Evolutionary conservation across 352 stramenopile genomes (phyloP), one percentile per base, ranked within the genome.

Genomic region (Pythium apleroticum): DNA sequence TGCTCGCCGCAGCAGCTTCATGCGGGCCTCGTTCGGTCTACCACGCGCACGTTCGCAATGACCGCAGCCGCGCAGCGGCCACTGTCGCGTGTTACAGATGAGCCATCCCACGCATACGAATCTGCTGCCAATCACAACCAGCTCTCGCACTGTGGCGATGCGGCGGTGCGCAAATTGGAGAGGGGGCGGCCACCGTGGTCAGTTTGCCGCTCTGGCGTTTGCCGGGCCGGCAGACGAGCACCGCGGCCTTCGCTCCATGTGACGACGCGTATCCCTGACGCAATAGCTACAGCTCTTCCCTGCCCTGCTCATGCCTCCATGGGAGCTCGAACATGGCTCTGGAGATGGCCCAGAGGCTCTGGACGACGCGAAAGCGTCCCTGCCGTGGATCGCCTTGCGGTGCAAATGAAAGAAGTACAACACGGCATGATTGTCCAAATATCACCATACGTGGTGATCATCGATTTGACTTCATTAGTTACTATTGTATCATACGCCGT

Each of bases 1-100:
- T 10, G 30, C 30, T 35, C 30, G 30, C 5, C 30, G 10, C n/a
- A 19, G 9, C 15, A 28, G 43, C 43, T 50, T 25, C 43, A 50
- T 50, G n/a, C 43, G 17, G 4, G 5, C 17, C 43, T 27, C 20
- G 43, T 50, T 50, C 43, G 28, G 43, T 50, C 20, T 50, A 20
- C 43, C 0, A 28, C 43, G 20, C 43, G 43, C 43, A 50, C 43
- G 43, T 22, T 28, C 27, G 46, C 35, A 24, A 10, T 43, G 10
- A 3, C 60, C 28, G 57, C 60, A 68, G 53, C 62, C 54, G 54
- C 43, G 53, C 62, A 12, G 48, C 53, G 24, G 43, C 43, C 54
- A 31, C 62, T 68, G 43, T 50, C 53, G 62, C 52, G 62, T 63
- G 62, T 68, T 49, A 58, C 62, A 68, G 62, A 68, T 68, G 62